Conservation (phyloP, 2,329 filamentous ascomycete genomes). For the Sporothrix curviconia region DNA sequence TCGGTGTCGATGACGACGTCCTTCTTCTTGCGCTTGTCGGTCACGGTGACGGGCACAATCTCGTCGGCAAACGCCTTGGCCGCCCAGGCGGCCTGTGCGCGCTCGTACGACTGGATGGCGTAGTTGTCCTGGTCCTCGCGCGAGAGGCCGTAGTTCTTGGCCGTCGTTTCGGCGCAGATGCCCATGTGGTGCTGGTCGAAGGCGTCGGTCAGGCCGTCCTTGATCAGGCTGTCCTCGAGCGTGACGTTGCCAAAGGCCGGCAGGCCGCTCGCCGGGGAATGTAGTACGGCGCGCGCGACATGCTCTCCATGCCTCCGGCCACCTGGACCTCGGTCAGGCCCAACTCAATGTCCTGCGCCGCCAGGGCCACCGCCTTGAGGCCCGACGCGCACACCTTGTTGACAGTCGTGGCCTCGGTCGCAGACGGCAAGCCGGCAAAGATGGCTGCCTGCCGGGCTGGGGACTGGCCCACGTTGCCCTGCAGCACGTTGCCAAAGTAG, state of each 20-base stretch:
- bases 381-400: slow-evolving; percentile 98
- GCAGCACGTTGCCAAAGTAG: slow-evolving; percentile 95
- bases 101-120: slow-evolving; percentile 80
- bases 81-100: slow-evolving; percentile 85
- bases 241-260: slow-evolving; percentile 82
- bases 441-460: slow-evolving; percentile 87
- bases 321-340: slow-evolving; percentile 82
- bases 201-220: slow-evolving; percentile 91
- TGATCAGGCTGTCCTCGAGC: slow-evolving; percentile 86
- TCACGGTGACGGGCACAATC: slow-evolving; percentile 79
- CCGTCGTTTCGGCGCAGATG: slow-evolving; percentile 90
- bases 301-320: slow-evolving; percentile 96
- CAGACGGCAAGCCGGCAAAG: slow-evolving; percentile 76
- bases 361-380: slow-evolving; percentile 83
- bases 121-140: slow-evolving; percentile 87
- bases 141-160: slow-evolving; percentile 75
- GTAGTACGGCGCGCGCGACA: slow-evolving; percentile 91
- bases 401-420: slow-evolving; percentile 81
- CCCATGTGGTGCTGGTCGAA: slow-evolving; percentile 99
- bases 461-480: slow-evolving; percentile 76
- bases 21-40: slow-evolving; percentile 60
- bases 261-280: slow-evolving; percentile 73
- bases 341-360: slow-evolving; percentile 90
- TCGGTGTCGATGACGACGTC: slow-evolving; percentile 73
- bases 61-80: slow-evolving; percentile 78